Conservation (phyloP, 495 filamentous ascomycete genomes). For the Penicillium malachiteum region DNA sequence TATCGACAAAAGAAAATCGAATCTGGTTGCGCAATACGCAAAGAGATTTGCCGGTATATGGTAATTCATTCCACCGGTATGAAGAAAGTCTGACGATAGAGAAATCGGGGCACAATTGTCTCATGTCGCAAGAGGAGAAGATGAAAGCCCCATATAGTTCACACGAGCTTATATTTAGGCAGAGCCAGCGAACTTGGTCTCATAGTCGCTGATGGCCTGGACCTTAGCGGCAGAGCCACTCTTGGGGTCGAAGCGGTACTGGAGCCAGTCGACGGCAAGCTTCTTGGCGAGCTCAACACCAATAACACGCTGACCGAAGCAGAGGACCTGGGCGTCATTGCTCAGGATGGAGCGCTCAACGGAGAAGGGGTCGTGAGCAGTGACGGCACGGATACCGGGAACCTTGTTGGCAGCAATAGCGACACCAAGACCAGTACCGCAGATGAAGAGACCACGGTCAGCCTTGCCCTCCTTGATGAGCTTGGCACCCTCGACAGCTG, state of each 20-base stretch:
- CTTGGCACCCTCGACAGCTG: slow-evolving; percentile 68
- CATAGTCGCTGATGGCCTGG: slow-evolving; percentile 70
- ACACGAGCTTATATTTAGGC: slow-evolving; percentile 11
- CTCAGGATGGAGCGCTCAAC: slow-evolving; percentile 79
- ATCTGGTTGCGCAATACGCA: background rate
- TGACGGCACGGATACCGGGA: slow-evolving; percentile 79
- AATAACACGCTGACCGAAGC: slow-evolving; percentile 83
- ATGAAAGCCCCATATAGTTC: background rate
- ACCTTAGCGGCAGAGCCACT: slow-evolving; percentile 75
- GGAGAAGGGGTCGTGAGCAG: slow-evolving; percentile 80
- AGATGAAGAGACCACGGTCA: slow-evolving; percentile 82
- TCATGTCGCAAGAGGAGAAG: slow-evolving; percentile 2
- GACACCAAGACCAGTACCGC: slow-evolving; percentile 82
- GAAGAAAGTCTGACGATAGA: background rate
- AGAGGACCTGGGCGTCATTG: slow-evolving; percentile 86
- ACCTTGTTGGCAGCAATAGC: slow-evolving; percentile 88
- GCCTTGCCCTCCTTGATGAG: slow-evolving; percentile 65
- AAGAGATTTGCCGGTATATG: background rate
- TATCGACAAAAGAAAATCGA: slow-evolving; percentile 13
- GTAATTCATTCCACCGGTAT: background rate
- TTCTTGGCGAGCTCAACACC: slow-evolving; percentile 76
- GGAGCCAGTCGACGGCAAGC: slow-evolving; percentile 78
- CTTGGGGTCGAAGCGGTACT: slow-evolving; percentile 74
- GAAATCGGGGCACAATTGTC: background rate
- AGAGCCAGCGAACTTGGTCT: slow-evolving; percentile 49